These are phyloP conservation scores for Escallonia herrerae DNA, from an alignment of 129 eudicot species.

Conservation along the genomic window DNA sequence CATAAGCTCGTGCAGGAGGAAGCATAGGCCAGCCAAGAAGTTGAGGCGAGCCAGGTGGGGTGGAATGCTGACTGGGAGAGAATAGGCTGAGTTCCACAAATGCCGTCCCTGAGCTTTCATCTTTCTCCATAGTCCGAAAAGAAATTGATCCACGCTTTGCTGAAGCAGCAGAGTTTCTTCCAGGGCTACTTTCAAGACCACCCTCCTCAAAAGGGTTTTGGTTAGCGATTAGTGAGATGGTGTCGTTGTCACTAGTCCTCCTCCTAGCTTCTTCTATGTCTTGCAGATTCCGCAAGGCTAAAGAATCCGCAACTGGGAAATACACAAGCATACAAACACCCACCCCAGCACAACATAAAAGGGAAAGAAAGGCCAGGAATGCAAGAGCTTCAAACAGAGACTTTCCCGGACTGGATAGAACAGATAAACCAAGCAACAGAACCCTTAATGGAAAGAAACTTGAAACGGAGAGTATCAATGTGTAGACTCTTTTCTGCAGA, in stretches of 20 bases:
- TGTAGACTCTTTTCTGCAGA: slow-evolving; percentile 80
- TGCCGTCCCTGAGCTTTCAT: slow-evolving; percentile 27
- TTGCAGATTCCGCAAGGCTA: slow-evolving; percentile 54
- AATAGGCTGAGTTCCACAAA: slow-evolving; percentile 81
- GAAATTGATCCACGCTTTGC: slow-evolving; percentile 73
- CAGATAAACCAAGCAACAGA: slow-evolving; percentile 75
- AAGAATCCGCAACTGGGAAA: slow-evolving; percentile 86
- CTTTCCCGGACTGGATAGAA: slow-evolving; percentile 50
- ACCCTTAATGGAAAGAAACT: slow-evolving; percentile 71
- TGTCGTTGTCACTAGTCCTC: slow-evolving; percentile 44
- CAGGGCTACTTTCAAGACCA: slow-evolving; percentile 39
- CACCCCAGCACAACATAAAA: slow-evolving; percentile 66
- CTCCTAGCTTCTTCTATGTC: slow-evolving; percentile 72
- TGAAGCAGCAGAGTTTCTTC: slow-evolving; percentile 37
- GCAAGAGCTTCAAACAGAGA: slow-evolving; percentile 55
- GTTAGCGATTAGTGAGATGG: slow-evolving; percentile 67
- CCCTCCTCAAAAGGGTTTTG: slow-evolving; percentile 39
- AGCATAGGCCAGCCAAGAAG: slow-evolving; percentile 66
- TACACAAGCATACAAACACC: slow-evolving; percentile 80
- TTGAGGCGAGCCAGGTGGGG: slow-evolving; percentile 58
- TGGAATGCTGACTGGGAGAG: slow-evolving; percentile 48
- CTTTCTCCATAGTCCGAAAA: slow-evolving; percentile 56
- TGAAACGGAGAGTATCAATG: slow-evolving; percentile 61
- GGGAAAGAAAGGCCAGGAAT: slow-evolving; percentile 78
- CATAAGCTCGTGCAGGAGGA: slow-evolving; percentile 18